These are phyloP conservation scores for Ogataea zsoltii DNA, from an alignment of 805 yeast species.

Conservation along the genomic window DNA sequence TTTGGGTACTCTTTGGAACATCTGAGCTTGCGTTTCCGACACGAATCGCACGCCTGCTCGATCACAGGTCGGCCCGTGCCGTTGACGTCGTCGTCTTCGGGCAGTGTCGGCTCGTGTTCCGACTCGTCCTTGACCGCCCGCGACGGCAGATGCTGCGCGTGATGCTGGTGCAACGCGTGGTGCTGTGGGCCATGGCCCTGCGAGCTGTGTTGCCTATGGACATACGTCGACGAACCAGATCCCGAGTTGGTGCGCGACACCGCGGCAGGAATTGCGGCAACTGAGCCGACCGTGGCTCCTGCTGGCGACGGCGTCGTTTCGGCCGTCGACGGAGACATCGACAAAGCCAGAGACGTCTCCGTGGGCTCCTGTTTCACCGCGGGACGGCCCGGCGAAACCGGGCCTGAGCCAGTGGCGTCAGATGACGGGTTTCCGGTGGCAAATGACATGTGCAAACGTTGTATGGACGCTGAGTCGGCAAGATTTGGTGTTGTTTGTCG, in stretches of 20 bases:
- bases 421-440: background rate
- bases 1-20: conserved; percentile 79
- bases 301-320: background rate
- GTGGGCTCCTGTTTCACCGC: background rate
- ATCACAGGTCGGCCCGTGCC: conserved; percentile 24
- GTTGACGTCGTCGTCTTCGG: background rate
- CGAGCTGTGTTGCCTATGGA: conserved; percentile 25
- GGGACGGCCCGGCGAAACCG: background rate
- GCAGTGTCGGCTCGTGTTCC: background rate
- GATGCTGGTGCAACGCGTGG: conserved; percentile 17
- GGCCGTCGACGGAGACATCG: conserved; percentile 1
- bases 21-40: conserved; percentile 75
- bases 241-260: conserved; percentile 1
- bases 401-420: background rate
- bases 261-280: background rate
- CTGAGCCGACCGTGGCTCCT: background rate
- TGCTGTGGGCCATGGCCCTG: conserved; percentile 26
- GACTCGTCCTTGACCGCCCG: conserved; percentile 4
- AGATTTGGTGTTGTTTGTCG: too few species aligned
- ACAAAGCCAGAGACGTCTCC: background rate
- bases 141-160: conserved; percentile 15
- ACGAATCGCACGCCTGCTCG: conserved; percentile 77
- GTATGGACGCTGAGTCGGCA: too few species aligned
- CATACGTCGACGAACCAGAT: conserved; percentile 16
- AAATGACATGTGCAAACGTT: background rate